phyloP scores from a whole-genome alignment of 176 grass and related monocot genomes.

The Triticum aestivum region IWGSC_CS_RefSeq_v2.1 NC_057813.1:4013193-4013692 shows the following conservation, averaged over 20 bases:
- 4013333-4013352: neutral
- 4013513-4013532: constrained; percentile 28
- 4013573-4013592: neutral
- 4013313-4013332: neutral
- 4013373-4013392: neutral
- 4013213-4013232: neutral
- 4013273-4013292: neutral
- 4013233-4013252: neutral
- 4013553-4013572: neutral
- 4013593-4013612: neutral
- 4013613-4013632: neutral
- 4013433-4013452: constrained; percentile 1
- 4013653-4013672: neutral
- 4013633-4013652: neutral
- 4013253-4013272: neutral
- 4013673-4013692: neutral
- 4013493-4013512: constrained; percentile 3
- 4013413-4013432: neutral
- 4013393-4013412: neutral
- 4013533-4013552: neutral
- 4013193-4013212: neutral
- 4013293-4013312: neutral
- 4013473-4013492: constrained; percentile 15
- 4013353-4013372: neutral
- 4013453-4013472: neutral